A percentile compares a stretch with the other conserved stretches of the same genome.
These are phyloP conservation scores for Pisolithus albus DNA, from an alignment of 768 basidiomycete genomes.

Conservation along the genomic window DNA sequence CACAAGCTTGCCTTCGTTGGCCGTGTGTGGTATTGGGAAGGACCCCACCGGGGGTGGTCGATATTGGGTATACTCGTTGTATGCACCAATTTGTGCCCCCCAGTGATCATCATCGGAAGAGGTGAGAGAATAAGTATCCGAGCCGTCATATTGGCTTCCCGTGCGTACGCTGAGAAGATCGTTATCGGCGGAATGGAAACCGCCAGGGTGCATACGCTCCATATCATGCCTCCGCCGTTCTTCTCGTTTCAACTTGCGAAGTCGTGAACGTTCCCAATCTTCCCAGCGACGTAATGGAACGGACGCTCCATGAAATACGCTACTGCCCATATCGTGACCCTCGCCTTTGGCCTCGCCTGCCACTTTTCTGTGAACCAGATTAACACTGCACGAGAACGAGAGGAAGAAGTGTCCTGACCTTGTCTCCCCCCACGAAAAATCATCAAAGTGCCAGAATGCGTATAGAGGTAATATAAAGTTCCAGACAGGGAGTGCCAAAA, in stretches of 20 bases:
- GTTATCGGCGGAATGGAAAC: conserved; percentile 55
- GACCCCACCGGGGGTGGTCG: conserved; percentile 74
- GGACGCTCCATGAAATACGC: conserved; percentile 43
- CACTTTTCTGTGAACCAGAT: conserved; percentile 62
- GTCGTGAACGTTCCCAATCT: conserved; percentile 95
- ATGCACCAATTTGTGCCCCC: conserved; percentile 91
- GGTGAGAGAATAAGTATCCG: conserved; percentile 72
- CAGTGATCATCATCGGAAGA: conserved; percentile 95
- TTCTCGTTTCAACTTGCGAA: conserved; percentile 86
- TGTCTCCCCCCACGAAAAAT: conserved; percentile 99
- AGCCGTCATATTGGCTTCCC: conserved; percentile 68
- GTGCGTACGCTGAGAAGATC: conserved; percentile 53
- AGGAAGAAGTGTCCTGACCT: conserved; percentile 45
- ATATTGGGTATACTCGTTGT: conserved; percentile 79
- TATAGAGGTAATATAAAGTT: conserved; percentile 92
- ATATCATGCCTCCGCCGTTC: conserved; percentile 76
- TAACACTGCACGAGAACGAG: conserved; percentile 1
- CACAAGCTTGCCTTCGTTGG: conserved; percentile 34
- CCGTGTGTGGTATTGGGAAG: conserved; percentile 31
- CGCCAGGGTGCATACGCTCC: conserved; percentile 67
- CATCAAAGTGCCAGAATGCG: conserved; percentile 99
- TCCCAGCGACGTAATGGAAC: conserved; percentile 98
- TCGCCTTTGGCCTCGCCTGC: conserved; percentile 81
- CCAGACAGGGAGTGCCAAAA: conserved; percentile 91
- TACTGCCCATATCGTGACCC: conserved; percentile 66